Base-by-base conservation (phyloP, 805 yeast species). In the Pichia ethanolica region DNA sequence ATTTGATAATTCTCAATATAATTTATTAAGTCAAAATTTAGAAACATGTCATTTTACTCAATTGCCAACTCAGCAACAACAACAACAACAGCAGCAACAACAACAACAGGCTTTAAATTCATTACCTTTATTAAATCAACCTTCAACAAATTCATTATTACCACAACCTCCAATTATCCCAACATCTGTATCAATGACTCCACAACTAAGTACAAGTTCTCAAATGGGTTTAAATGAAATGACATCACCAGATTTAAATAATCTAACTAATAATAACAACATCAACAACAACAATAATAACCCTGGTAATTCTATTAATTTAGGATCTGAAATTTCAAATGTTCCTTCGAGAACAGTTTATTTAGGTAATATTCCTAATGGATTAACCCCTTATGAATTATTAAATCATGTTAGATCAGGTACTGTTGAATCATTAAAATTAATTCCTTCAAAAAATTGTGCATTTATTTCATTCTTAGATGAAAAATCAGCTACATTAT, bases 371-470 rank as follows among this genome's bases (percentile, higher is more conserved):
- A 77, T 91, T 37, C 97, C 98, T 1, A 68, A 75, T n/a, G 86
- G 83, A 53, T 75, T 89, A 50, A 79, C 89, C 20, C 81, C 91
- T 5, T 81, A 85, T 58, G 96, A 88, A 60, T 69, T 93, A 45
- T 74, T 91, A 60, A 90, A 90, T 63, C 95, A 89, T 65, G 96
- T 90, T 33, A 79, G 96, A 58, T 83, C 95, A 34, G 98, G 97
- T 34, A 82, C 88, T 30, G 80, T 90, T 48, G 97, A 90, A 69
- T 81, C 78, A 48, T 81, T 88, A 47, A 77, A 80, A 60, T 76
- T 90, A 50, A 69, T 89, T n/a, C 89, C 93, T 2, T 79, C 83
- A 36, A 89, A 88, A 66, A 81, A 80, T 72, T 89, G 96, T 72
- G 97, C 96, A 3, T 88, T 88, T 63, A 77, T 91, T 39, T 85